A percentile compares a stretch with the other conserved stretches of the same genome.
Conservation (phyloP, 331 rosid species). For the Prunus yedoensis region DNA sequence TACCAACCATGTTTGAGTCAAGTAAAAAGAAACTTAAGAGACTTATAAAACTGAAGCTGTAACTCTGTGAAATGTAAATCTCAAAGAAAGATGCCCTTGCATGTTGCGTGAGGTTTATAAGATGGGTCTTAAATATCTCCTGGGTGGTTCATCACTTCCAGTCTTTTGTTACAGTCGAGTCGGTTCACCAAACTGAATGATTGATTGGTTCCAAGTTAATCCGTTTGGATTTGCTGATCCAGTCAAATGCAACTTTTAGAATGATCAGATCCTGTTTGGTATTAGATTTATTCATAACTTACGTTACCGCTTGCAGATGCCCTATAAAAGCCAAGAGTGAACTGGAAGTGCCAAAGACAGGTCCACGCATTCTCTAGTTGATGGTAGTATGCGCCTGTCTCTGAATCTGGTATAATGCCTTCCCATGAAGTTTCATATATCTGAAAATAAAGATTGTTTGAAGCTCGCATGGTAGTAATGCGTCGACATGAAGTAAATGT, state of each 20-base stretch:
- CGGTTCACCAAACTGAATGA: neutral
- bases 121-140: neutral
- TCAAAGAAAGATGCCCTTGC: too few species aligned
- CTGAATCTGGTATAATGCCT: neutral
- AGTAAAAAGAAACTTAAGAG: neutral
- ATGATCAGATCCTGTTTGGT: neutral
- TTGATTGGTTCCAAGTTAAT: neutral
- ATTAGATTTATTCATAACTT: neutral
- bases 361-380: slow-evolving; percentile 14
- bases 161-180: too few species aligned
- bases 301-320: slow-evolving; percentile 16
- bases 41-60: neutral
- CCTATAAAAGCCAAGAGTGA: neutral
- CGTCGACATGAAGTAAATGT: slow-evolving; percentile 32
- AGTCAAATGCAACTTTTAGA: neutral
- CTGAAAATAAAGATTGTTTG: neutral
- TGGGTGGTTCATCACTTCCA: neutral
- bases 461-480: slow-evolving; percentile 24
- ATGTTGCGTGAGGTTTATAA: neutral
- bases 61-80: too few species aligned
- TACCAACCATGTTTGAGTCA: neutral
- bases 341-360: slow-evolving; percentile 11
- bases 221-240: neutral
- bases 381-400: neutral
- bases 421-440: slow-evolving; percentile 5